Conservation (phyloP, 129 eudicot species). For the Lonicera japonica region DNA sequence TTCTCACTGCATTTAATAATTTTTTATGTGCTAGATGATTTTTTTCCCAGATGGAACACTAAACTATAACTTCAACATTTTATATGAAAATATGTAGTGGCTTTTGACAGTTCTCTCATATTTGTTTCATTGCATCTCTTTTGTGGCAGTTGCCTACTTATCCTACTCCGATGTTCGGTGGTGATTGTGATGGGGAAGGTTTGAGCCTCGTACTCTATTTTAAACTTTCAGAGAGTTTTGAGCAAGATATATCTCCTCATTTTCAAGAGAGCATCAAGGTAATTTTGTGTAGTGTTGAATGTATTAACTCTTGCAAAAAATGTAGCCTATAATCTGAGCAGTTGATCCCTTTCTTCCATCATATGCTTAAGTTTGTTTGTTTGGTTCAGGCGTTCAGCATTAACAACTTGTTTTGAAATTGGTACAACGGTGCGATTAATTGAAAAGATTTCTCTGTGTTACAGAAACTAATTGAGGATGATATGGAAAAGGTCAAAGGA, state of each 20-base stretch:
- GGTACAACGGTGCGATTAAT: not conserved
- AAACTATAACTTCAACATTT: not conserved
- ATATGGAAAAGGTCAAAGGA: constrained; percentile 62
- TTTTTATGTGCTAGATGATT: not conserved
- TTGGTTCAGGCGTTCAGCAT: too few relatives aligned
- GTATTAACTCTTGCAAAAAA: too few relatives aligned
- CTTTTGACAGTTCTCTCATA: too few relatives aligned
- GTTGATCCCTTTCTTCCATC: too few relatives aligned
- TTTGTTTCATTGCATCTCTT: constrained; percentile 7
- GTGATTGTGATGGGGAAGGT: constrained; percentile 89
- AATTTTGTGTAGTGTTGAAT: not conserved
- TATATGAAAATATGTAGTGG: too few relatives aligned
- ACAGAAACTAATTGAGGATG: constrained; percentile 73
- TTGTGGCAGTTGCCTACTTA: constrained; percentile 76
- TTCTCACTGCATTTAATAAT: too few relatives aligned
- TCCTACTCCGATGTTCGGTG: constrained; percentile 69
- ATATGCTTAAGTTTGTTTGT: too few relatives aligned
- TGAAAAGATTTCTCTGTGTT: constrained; percentile 9
- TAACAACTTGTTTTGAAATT: not conserved
- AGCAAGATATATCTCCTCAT: constrained; percentile 47
- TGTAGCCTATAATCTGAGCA: too few relatives aligned
- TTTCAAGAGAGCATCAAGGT: constrained; percentile 79
- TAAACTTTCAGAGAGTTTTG: constrained; percentile 55
- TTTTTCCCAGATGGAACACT: too few relatives aligned
- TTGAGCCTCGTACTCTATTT: constrained; percentile 83